A percentile compares a stretch with the other conserved stretches of the same genome.
Conservation (phyloP, 176 grass and related monocot genomes). For the Panicum miliaceum region DNA sequence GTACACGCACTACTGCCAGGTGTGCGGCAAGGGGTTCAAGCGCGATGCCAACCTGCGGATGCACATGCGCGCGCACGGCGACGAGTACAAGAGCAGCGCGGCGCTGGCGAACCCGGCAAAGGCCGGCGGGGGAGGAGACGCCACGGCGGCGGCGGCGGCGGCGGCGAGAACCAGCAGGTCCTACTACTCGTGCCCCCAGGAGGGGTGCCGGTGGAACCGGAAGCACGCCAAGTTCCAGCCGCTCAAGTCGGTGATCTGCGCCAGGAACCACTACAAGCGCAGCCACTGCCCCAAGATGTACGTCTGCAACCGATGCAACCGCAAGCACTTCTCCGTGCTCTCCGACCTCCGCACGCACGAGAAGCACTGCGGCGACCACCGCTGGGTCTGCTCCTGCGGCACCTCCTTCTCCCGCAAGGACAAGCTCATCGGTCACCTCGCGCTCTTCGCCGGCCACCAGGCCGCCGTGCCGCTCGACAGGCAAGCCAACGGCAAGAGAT, state of each 20-base stretch:
- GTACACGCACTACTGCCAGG: conserved; percentile 92
- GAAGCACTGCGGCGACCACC: conserved; percentile 90
- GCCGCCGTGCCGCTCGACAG: conserved; percentile 44
- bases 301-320: conserved; percentile 90
- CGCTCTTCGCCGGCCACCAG: conserved; percentile 69
- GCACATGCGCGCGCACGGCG: conserved; percentile 99
- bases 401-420: conserved; percentile 92
- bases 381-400: conserved; percentile 93
- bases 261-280: conserved; percentile 96
- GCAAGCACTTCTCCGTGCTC: conserved; percentile 87
- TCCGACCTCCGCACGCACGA: conserved; percentile 95
- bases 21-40: conserved; percentile 98
- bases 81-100: conserved; percentile 91
- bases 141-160: not conserved
- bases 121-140: not conserved
- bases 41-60: conserved; percentile 96
- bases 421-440: conserved; percentile 81
- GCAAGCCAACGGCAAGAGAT: conserved; percentile 1
- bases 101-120: conserved; percentile 69
- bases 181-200: conserved; percentile 92
- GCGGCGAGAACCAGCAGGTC: not conserved
- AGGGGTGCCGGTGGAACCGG: conserved; percentile 84
- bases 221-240: conserved; percentile 93
- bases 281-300: conserved; percentile 99
- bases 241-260: conserved; percentile 82